These are phyloP conservation scores for Talaromyces trachyspermus DNA, from an alignment of 495 filamentous ascomycete genomes.

Conservation along the genomic window DNA sequence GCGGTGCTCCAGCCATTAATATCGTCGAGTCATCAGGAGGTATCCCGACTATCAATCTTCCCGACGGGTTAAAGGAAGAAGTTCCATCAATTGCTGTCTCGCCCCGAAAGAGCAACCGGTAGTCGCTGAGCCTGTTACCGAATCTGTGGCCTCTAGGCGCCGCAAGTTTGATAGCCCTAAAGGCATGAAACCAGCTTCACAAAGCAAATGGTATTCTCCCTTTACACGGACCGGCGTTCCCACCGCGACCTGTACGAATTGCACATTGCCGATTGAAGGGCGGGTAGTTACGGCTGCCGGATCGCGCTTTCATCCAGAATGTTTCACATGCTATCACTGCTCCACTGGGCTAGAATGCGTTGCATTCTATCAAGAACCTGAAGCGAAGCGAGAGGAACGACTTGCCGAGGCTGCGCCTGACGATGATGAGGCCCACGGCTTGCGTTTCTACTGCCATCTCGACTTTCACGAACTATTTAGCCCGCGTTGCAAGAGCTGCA, in stretches of 20 bases:
- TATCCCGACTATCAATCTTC: conserved; percentile 57
- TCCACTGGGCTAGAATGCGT: conserved; percentile 84
- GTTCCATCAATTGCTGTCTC: conserved; percentile 5
- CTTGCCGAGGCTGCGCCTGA: conserved; percentile 50
- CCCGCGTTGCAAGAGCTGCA: conserved; percentile 91
- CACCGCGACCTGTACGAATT: conserved; percentile 76
- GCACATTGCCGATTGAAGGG: conserved; percentile 74
- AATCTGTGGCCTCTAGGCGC: neutral
- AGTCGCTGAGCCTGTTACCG: neutral
- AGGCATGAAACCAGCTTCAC: conserved; percentile 19
- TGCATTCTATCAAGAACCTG: conserved; percentile 90
- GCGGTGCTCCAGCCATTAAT: conserved; percentile 37
- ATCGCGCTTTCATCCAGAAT: conserved; percentile 85
- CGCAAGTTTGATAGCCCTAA: conserved; percentile 10
- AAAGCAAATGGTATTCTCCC: conserved; percentile 30
- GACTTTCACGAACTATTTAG: conserved; percentile 96
- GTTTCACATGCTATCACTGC: conserved; percentile 87
- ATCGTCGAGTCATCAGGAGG: conserved; percentile 42
- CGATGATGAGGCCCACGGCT: conserved; percentile 49
- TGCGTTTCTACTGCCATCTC: conserved; percentile 93
- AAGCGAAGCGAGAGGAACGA: conserved; percentile 57
- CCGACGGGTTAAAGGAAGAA: conserved; percentile 27
- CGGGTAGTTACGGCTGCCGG: conserved; percentile 78
- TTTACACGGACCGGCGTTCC: conserved; percentile 51
- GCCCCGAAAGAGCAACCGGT: neutral